Base-by-base conservation (phyloP, 176 grass and related monocot genomes). In the Zoysia pacifica region DNA sequence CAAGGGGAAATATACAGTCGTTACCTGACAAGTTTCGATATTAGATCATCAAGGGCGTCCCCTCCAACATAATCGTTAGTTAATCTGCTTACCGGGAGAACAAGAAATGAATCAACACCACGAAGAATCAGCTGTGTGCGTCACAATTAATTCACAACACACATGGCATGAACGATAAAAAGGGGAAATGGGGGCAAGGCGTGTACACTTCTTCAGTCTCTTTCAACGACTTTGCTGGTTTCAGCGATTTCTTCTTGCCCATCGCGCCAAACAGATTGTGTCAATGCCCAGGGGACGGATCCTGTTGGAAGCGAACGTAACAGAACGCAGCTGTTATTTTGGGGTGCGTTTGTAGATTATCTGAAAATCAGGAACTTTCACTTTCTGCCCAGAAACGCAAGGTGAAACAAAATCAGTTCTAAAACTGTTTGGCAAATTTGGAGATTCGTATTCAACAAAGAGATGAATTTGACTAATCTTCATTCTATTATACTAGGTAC, bases 1-100 rank as follows among this genome's bases (percentile, higher is more conserved):
- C 6, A 47, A 15, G 28, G 28, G 28, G 28, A 20, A 42, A 43
- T 51, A 19, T 35, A 6, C 10, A 55, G 6, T 19, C 45, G 11
- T 40, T 64, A 96, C 93, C 78, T 89, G 6, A 56, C 62, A 70
- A 97, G 91, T 62, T 90, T 87, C 10, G 39, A 80, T 11, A 97
- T 45, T 50, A 97, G 81, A 20, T 89, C 76, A 59, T 94, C 90
- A 37, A 94, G 87, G 19, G 7, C 74, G 10, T 91, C 88, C 55
- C 88, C 92, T 86, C 69, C 71, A 19, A 85, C 89, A 81, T 66
- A 94, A 73, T 86, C 62, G 18, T 80, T 77, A 70, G 51, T 62
- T 38, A 60, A 7, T 63, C 89, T 91, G 64, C 20, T 62, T 16
- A 74, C 4, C 3, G 18, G 43, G 20, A 76, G 42, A 67, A 79